Evolutionary conservation across 331 rosid species (phyloP).

Genomic region (Quercus phellos): DNA sequence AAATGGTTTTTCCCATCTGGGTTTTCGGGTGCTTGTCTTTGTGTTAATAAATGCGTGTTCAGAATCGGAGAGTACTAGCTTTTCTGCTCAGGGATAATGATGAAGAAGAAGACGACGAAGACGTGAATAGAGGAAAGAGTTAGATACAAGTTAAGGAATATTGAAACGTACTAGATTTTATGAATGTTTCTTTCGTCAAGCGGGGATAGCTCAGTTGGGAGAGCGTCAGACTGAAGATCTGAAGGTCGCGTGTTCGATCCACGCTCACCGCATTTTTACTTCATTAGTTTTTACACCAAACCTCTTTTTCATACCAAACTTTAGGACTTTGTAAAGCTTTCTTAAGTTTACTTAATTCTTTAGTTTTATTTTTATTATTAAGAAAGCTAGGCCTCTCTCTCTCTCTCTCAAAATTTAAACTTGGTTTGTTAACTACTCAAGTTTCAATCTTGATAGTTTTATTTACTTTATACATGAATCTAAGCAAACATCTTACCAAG

Average conservation of each 20-base stretch:
- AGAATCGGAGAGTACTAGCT: background rate
- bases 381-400: too few relatives aligned
- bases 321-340: too few relatives aligned
- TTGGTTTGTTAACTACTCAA: too few relatives aligned
- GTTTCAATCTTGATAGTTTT: too few relatives aligned
- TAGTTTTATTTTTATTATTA: too few relatives aligned
- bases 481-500: too few relatives aligned
- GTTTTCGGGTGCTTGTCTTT: background rate
- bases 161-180: background rate
- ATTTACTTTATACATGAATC: too few relatives aligned
- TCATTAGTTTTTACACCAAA: too few relatives aligned
- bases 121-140: background rate
- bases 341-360: too few relatives aligned
- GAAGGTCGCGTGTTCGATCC: conserved; percentile 96
- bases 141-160: background rate
- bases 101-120: background rate
- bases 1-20: conserved; percentile 44
- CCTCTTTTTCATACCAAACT: too few relatives aligned
- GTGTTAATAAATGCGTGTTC: background rate
- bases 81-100: background rate
- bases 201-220: conserved; percentile 40
- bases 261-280: conserved; percentile 57
- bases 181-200: rapidly evolving
- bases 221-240: conserved; percentile 85
- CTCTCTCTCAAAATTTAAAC: too few relatives aligned